Conservation (phyloP, 2,329 filamentous ascomycete genomes). For the Arthroderma sp. region DNA sequence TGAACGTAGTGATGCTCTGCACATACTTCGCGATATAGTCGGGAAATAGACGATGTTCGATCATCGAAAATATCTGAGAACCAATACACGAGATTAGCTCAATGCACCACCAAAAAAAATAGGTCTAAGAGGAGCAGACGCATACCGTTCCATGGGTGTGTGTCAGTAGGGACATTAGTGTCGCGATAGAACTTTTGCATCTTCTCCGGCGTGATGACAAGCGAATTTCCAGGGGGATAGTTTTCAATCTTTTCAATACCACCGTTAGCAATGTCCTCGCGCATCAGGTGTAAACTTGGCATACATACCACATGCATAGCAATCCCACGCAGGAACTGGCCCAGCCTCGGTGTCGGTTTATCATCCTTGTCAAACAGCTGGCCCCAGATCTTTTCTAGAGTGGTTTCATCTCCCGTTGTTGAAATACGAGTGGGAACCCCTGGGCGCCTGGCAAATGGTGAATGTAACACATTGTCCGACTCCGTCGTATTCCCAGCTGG, state of each 20-base stretch:
- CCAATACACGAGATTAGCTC: slow-evolving; percentile 2
- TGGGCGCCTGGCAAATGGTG: slow-evolving; percentile 17
- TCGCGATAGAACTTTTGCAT: slow-evolving; percentile 60
- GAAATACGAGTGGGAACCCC: slow-evolving; percentile 25
- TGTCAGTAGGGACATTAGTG: slow-evolving; percentile 51
- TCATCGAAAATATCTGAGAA: slow-evolving; percentile 42
- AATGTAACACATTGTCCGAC: not conserved
- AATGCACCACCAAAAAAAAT: not conserved
- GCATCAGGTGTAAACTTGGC: not conserved
- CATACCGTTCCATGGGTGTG: slow-evolving; percentile 55
- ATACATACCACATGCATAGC: slow-evolving; percentile 56
- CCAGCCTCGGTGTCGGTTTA: slow-evolving; percentile 52
- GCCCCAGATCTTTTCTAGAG: slow-evolving; percentile 63
- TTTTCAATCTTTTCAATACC: slow-evolving; percentile 47
- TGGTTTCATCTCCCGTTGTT: slow-evolving; percentile 39
- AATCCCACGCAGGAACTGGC: slow-evolving; percentile 59
- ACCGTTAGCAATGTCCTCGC: slow-evolving; percentile 9
- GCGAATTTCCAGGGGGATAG: slow-evolving; percentile 50
- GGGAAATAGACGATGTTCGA: slow-evolving; percentile 40
- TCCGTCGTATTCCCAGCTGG: not conserved
- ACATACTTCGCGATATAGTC: slow-evolving; percentile 42
- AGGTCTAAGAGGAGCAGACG: slow-evolving; percentile 1
- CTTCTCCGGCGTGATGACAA: slow-evolving; percentile 65
- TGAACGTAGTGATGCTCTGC: slow-evolving; percentile 55
- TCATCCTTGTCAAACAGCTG: slow-evolving; percentile 56